Conservation (phyloP, 805 yeast species). For the Yarrowia divulgata region DNA sequence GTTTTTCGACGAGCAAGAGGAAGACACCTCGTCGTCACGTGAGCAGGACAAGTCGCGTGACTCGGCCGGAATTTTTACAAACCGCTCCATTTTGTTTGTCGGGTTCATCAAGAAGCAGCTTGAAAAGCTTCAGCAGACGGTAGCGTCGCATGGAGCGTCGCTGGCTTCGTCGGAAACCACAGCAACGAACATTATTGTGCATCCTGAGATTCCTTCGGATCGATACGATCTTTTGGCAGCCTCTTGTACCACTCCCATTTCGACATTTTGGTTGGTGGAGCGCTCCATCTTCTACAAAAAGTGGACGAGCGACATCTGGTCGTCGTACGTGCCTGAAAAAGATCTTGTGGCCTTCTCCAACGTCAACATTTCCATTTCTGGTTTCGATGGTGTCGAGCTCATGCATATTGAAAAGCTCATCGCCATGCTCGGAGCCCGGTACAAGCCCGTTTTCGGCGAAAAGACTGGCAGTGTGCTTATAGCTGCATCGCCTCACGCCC, state of each 20-base stretch:
- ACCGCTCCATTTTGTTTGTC: constrained; percentile 52
- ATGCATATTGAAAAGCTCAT: constrained; percentile 74
- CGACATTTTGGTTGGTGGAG: constrained; percentile 85
- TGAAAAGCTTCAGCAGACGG: constrained; percentile 53
- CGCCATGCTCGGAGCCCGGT: constrained; percentile 59
- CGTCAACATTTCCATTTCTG: constrained; percentile 63
- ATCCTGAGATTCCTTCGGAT: constrained; percentile 47
- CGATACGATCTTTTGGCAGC: constrained; percentile 40
- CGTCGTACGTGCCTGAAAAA: constrained; percentile 51
- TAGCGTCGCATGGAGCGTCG: constrained; percentile 58
- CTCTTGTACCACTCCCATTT: constrained; percentile 49
- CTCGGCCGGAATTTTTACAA: neutral
- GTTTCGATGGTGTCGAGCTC: constrained; percentile 78
- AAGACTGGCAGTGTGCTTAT: constrained; percentile 63
- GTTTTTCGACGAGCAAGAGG: neutral
- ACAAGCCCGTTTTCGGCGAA: constrained; percentile 58
- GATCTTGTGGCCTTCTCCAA: constrained; percentile 46
- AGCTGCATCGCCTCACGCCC: constrained; percentile 42
- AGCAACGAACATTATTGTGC: constrained; percentile 44
- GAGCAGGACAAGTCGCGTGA: constrained; percentile 47
- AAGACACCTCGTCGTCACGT: neutral
- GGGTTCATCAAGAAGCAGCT: constrained; percentile 55
- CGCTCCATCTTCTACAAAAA: constrained; percentile 67
- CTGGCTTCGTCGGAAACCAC: constrained; percentile 42
- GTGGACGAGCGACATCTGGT: constrained; percentile 67